Base-by-base conservation (phyloP, 805 yeast species). In the Metschnikowia kunwiensis region DNA sequence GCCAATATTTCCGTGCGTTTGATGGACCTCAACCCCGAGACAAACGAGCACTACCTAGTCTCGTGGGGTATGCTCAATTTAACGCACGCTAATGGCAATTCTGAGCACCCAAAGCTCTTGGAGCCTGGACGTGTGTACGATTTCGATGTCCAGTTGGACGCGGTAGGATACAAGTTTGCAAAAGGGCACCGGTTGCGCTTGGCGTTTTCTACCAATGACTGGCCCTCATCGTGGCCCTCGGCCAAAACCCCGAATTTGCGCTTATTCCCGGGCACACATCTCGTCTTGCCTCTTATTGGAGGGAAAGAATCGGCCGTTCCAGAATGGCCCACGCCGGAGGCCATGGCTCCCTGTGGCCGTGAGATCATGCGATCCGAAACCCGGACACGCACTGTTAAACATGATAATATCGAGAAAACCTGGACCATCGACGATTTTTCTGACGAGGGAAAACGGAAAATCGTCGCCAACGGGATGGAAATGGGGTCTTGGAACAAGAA, bases 181-280 rank as follows among this genome's bases (percentile, higher is more conserved):
- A 52, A 53, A 30, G 72, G 71, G 7, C 74, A 70, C 42, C 57
- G 48, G 28, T 38, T 70, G 15, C 55, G 68, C 43, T 46, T 70
- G 9, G 68, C 71, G 0, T 54, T 70, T 28, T 67, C 74, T 6
- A 58, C 74, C 1, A 57, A 69, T 22, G 74, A 70, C 42, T 70
- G 75, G 75, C 74, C 75, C 8, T 71, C 66, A 36, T 57, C 58
- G 22, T 70, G 75, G 75, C 75, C 75, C 19, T 51, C 62, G 0
- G 58, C 71, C 4, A 69, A 64, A 44, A 27, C 38, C 11, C 38
- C 38, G 14, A 18, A 17, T 3, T 34, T 28, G 38, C 22, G n/a
- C n/a, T 34, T 27, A 14, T 17, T 27, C 12, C 14, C 38, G 8
- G 38, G 38, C 17, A 20, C 36, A 10, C 14, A 16, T 9, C 24